Evolutionary conservation across 2,329 filamentous ascomycete species (phyloP), one percentile per base, ranked within the genome.

Genomic region (Mycosphaerella arachidis): DNA sequence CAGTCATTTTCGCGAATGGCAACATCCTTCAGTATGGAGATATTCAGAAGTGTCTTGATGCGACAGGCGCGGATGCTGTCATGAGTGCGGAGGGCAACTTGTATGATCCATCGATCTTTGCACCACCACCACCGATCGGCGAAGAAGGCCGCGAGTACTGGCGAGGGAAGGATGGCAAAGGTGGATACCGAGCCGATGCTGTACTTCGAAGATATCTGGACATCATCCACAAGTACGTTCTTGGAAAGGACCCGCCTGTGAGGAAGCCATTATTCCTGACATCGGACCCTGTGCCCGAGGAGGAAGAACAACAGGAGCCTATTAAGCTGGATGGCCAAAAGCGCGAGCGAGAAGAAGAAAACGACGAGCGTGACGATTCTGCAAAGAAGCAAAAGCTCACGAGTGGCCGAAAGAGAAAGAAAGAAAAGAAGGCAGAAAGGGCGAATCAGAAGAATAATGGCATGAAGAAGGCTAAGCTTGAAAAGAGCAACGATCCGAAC

Each of bases 61-160:
- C 82, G 4, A 99, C 94, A 0, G 92, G 92, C 0, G 93, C 88
- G 1, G 94, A 99, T 73, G 94, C 84, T 18, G 86, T 99, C 55
- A 97, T 99, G 94, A 93, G 89, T 66, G 94, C 94, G 5, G 94
- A 99, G 76, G 94, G 92, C 0, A 96, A 97, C 72, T 82, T 99
- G 0, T 93, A 91, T 70, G 91, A 99, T 71, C 94, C 94, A 0
- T 86, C 86, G 1, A 88, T 99, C 48, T 99, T 99, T 71, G 86
- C 88, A 13, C 76, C 80, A 33, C 81, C 86, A 16, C 91, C 91
- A 0, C 73, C 83, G 0, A 69, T 78, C 0, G 89, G 86, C 0
- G 74, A 86, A 51, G 86, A 90, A 73, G 86, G 85, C 0, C 82
- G 88, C 60, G 92, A 95, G 69, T 97, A 94, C 75, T 97, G 93